A percentile compares a stretch with the other conserved stretches of the same genome.
These are phyloP conservation scores for Gloeostereum incarnatum DNA, from an alignment of 768 basidiomycete genomes.

Conservation along the genomic window DNA sequence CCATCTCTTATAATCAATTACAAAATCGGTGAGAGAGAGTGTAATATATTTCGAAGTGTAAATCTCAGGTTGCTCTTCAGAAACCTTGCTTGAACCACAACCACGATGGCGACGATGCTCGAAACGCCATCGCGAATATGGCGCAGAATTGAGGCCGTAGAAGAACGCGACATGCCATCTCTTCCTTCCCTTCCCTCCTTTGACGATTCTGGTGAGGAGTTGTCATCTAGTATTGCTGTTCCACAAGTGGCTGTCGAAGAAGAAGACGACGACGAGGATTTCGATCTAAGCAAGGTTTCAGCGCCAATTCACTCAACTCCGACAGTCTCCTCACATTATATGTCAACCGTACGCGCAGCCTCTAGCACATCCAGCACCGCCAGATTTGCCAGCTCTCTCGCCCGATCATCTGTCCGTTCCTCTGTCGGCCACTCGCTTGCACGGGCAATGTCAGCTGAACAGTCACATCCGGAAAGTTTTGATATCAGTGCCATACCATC, in stretches of 20 bases:
- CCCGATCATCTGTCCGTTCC: conserved; percentile 29
- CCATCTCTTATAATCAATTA: too few species aligned
- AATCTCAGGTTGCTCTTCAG: too few species aligned
- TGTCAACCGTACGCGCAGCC: conserved; percentile 36
- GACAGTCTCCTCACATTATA: conserved; percentile 36
- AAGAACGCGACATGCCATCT: conserved; percentile 72
- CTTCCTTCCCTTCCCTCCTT: conserved; percentile 68
- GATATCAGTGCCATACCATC: conserved; percentile 52
- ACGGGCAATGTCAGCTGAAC: conserved; percentile 20
- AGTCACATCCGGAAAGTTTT: conserved; percentile 39
- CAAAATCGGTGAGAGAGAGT: too few species aligned
- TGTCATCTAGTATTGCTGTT: conserved; percentile 9
- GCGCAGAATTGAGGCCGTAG: conserved; percentile 73
- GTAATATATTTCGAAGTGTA: too few species aligned
- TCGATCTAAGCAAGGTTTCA: conserved; percentile 28
- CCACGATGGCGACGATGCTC: conserved; percentile 38
- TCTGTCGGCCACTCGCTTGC: conserved; percentile 20
- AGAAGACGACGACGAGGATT: conserved; percentile 21
- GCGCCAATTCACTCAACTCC: conserved; percentile 65
- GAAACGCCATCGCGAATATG: conserved; percentile 84
- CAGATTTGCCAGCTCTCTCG: conserved; percentile 47
- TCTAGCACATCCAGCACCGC: conserved; percentile 36
- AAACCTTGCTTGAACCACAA: too few species aligned
- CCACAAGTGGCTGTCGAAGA: conserved; percentile 14
- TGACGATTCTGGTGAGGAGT: conserved; percentile 48